Evolutionary conservation across 495 filamentous ascomycete genomes (phyloP).

Genomic region (Bacidia gigantensis): DNA sequence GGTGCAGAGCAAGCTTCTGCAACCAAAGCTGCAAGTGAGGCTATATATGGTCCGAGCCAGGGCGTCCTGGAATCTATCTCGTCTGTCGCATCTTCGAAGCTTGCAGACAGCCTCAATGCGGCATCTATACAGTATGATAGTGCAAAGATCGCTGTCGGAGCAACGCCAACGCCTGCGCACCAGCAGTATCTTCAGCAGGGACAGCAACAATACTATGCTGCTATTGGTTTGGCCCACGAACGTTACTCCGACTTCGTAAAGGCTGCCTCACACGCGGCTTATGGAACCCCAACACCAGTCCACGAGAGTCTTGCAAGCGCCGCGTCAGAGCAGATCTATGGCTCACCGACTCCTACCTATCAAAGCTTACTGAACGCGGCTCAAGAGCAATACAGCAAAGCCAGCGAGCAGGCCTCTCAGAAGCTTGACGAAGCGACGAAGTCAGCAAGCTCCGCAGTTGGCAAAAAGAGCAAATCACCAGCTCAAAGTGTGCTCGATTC

Average conservation of each 20-base stretch:
- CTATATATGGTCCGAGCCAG: slow-evolving; percentile 25
- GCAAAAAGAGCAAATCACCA: slow-evolving; percentile 28
- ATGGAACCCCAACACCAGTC: slow-evolving; percentile 33
- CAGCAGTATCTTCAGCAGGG: slow-evolving; percentile 46
- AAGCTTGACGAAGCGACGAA: slow-evolving; percentile 34
- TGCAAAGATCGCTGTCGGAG: slow-evolving; percentile 43
- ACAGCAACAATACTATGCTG: slow-evolving; percentile 62
- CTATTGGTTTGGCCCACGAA: slow-evolving; percentile 61
- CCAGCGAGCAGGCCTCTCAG: slow-evolving; percentile 33
- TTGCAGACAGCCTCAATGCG: slow-evolving; percentile 46
- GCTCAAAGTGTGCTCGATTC: slow-evolving; percentile 30
- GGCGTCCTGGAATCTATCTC: slow-evolving; percentile 43
- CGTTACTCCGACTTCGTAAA: slow-evolving; percentile 59
- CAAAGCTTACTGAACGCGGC: slow-evolving; percentile 32
- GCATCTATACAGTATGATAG: slow-evolving; percentile 53
- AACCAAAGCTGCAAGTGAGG: slow-evolving; percentile 24
- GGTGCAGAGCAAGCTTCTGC: slow-evolving; percentile 19
- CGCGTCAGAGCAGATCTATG: slow-evolving; percentile 21
- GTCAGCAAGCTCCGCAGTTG: slow-evolving; percentile 33
- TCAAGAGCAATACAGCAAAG: slow-evolving; percentile 32
- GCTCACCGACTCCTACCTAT: slow-evolving; percentile 25
- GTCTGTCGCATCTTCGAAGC: slow-evolving; percentile 48
- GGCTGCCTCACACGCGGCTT: slow-evolving; percentile 49
- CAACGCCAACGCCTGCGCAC: slow-evolving; percentile 39
- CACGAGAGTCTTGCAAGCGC: slow-evolving; percentile 21